phyloP scores from a whole-genome alignment of 805 yeast species.

The Starmerella powellii region DNA sequence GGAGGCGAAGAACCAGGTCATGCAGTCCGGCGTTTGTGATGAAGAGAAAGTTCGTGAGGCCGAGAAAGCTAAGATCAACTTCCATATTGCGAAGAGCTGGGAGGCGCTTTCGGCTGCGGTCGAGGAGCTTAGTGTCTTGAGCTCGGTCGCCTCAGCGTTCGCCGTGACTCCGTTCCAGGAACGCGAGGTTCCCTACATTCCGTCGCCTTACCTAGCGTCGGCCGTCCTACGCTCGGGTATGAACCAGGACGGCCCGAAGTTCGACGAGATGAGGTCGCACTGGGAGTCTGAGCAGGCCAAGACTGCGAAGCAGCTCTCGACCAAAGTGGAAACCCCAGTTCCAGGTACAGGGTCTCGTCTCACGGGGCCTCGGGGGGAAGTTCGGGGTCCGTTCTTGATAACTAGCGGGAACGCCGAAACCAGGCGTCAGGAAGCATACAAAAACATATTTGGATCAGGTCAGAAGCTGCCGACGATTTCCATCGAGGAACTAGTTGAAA shows the following conservation, averaged over 20 bases:
- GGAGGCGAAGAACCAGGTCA: not conserved
- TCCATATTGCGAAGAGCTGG: constrained; percentile 10
- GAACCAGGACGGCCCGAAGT: not conserved
- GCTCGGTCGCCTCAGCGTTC: constrained; percentile 1
- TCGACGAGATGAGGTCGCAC: not conserved
- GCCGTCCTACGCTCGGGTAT: not conserved
- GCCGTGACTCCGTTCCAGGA: constrained; percentile 1
- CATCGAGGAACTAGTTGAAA: constrained; percentile 79
- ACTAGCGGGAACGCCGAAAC: constrained; percentile 19
- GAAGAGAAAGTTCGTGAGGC: constrained; percentile 7
- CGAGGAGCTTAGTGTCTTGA: constrained; percentile 11
- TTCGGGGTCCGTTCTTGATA: constrained; percentile 73
- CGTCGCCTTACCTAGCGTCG: constrained; percentile 1
- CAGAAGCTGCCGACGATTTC: constrained; percentile 89
- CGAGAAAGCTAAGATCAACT: constrained; percentile 8
- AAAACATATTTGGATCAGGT: constrained; percentile 78
- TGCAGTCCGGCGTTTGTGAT: not conserved
- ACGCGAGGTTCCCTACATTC: constrained; percentile 3
- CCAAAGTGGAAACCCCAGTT: not conserved
- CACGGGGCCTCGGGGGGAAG: constrained; percentile 50
- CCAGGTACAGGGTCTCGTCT: not conserved
- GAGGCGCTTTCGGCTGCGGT: constrained; percentile 2
- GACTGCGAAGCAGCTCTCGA: not conserved
- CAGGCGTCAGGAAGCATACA: constrained; percentile 39
- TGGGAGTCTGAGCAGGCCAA: not conserved